These are phyloP conservation scores for Kalanchoe fedtschenkoi DNA, from an alignment of 164 flowering plant genomes.

Conservation along the genomic window DNA sequence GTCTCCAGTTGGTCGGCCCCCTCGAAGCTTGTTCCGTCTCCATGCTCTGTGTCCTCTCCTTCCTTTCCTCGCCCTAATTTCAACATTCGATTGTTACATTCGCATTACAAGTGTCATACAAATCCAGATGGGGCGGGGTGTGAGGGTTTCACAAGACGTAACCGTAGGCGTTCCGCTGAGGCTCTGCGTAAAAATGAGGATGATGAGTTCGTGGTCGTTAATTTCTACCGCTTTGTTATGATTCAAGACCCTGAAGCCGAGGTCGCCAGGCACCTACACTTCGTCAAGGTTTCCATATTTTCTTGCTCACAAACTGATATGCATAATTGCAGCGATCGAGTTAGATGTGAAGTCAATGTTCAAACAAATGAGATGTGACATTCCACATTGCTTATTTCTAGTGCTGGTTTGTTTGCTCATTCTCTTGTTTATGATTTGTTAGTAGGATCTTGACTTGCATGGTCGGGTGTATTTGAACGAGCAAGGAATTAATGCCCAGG, in stretches of 20 bases:
- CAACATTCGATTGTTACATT: neutral
- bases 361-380: too few species aligned
- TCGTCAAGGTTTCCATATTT: neutral
- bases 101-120: neutral
- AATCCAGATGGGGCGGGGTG: neutral
- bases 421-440: neutral
- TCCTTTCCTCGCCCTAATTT: neutral
- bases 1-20: neutral
- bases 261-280: constrained; percentile 6
- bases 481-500: constrained; percentile 97
- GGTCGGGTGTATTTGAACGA: constrained; percentile 79
- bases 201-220: constrained; percentile 1
- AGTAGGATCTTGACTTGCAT: constrained; percentile 56
- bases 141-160: neutral
- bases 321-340: neutral
- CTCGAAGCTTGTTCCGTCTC: neutral
- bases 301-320: neutral
- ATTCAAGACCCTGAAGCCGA: constrained; percentile 1
- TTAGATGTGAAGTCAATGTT: too few species aligned
- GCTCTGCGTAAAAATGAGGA: neutral
- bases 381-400: too few species aligned
- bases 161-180: neutral
- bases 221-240: constrained; percentile 1
- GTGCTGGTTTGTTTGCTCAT: too few species aligned
- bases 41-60: neutral